Conservation (phyloP, 2,329 filamentous ascomycete species). For the Saccharata proteae region DNA sequence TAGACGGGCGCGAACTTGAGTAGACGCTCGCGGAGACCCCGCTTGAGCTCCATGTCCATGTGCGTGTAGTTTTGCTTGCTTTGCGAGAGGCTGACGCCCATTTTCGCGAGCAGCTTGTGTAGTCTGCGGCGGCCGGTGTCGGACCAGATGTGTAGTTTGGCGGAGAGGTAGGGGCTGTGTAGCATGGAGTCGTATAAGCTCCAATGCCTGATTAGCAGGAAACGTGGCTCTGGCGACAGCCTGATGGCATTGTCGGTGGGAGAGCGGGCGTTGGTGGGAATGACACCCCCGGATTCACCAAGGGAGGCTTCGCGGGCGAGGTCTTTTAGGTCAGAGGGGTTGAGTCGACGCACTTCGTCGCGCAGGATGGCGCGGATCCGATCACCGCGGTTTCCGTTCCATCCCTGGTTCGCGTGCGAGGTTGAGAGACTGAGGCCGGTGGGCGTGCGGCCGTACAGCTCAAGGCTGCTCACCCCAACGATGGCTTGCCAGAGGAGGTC, state of each 20-base stretch:
- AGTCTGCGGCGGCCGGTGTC: constrained; percentile 78
- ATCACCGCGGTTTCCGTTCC: constrained; percentile 72
- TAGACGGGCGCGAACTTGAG: constrained; percentile 88
- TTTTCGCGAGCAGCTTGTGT: constrained; percentile 91
- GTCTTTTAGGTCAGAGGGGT: constrained; percentile 57
- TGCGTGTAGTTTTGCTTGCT: constrained; percentile 94
- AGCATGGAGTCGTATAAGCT: constrained; percentile 97
- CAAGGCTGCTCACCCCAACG: constrained; percentile 87
- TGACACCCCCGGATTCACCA: constrained; percentile 63
- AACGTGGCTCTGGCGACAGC: constrained; percentile 84
- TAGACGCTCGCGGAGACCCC: constrained; percentile 70
- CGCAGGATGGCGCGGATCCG: constrained; percentile 74
- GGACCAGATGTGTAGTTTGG: constrained; percentile 86
- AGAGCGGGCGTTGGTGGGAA: constrained; percentile 76
- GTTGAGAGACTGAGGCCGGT: constrained; percentile 58
- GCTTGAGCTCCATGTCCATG: constrained; percentile 96
- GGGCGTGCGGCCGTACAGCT: constrained; percentile 78
- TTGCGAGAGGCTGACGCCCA: constrained; percentile 89
- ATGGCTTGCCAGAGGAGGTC: constrained; percentile 91
- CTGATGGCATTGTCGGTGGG: constrained; percentile 88
- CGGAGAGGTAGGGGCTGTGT: constrained; percentile 88
- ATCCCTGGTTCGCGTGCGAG: constrained; percentile 47
- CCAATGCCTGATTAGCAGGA: constrained; percentile 90
- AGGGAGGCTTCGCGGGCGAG: constrained; percentile 47
- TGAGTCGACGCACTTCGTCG: constrained; percentile 87